phyloP scores from a whole-genome alignment of 495 filamentous ascomycete species.

The Aspergillus cavernicola region DNA sequence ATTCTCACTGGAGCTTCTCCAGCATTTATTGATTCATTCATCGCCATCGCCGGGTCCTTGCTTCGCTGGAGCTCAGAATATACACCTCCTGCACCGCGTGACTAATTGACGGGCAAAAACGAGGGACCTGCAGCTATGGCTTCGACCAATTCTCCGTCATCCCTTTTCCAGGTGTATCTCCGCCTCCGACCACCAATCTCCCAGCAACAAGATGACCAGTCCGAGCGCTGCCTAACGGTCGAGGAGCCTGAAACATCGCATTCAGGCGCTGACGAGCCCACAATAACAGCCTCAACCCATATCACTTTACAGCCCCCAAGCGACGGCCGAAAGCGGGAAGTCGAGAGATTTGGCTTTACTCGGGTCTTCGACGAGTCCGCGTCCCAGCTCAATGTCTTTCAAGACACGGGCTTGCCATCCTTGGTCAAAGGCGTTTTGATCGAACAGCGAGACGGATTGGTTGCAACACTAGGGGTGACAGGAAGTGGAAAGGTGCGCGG shows the following conservation, averaged over 20 bases:
- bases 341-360: constrained; percentile 94
- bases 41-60: constrained; percentile 6
- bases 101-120: not conserved
- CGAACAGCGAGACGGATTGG: constrained; percentile 79
- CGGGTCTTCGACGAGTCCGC: constrained; percentile 85
- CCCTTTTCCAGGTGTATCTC: constrained; percentile 89
- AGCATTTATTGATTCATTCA: not conserved
- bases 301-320: constrained; percentile 84
- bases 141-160: constrained; percentile 46
- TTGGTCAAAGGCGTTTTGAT: constrained; percentile 76
- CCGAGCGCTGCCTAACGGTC: constrained; percentile 75
- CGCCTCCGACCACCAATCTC: constrained; percentile 72
- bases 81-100: not conserved
- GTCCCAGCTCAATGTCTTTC: constrained; percentile 81
- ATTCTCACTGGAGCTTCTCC: not conserved
- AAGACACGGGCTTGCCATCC: constrained; percentile 70
- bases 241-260: constrained; percentile 49
- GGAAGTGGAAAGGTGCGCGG: constrained; percentile 84
- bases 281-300: constrained; percentile 60
- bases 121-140: constrained; percentile 28
- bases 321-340: constrained; percentile 71
- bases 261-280: constrained; percentile 11
- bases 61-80: not conserved
- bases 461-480: constrained; percentile 92
- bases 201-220: constrained; percentile 30